These are phyloP conservation scores for Ichthyophonus hoferi DNA, from an alignment of 208 protist genomes.

Conservation along the genomic window DNA sequence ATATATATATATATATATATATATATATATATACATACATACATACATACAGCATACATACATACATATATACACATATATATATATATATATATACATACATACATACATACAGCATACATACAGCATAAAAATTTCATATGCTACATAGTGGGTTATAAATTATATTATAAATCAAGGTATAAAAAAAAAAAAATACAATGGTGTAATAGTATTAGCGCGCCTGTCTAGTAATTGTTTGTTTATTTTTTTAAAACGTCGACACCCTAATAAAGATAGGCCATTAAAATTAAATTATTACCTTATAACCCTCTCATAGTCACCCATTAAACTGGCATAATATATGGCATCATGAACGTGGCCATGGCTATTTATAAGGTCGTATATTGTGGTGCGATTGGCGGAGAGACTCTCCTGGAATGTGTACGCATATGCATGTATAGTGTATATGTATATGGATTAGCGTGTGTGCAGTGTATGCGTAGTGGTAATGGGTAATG, in stretches of 20 bases:
- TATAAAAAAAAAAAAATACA: background rate
- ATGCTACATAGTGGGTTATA: too few species aligned
- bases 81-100: background rate
- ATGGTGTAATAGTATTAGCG: too few species aligned
- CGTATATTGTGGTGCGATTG: slow-evolving; percentile 37
- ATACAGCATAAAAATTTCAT: slow-evolving; percentile 41
- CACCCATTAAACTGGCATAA: slow-evolving; percentile 70
- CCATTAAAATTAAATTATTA: too few species aligned
- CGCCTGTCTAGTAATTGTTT: too few species aligned
- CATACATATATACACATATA: background rate
- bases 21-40: too few species aligned
- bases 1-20: too few species aligned
- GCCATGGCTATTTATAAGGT: slow-evolving; percentile 76
- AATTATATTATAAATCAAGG: too few species aligned
- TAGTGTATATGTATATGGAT: background rate
- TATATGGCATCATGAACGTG: slow-evolving; percentile 66
- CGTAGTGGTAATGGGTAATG: too few species aligned
- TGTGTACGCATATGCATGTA: background rate
- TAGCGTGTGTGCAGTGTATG: background rate
- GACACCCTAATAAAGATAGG: too few species aligned
- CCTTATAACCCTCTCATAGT: slow-evolving; percentile 66
- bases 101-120: background rate
- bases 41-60: background rate
- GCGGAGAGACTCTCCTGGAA: background rate
- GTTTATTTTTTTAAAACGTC: too few species aligned